These are phyloP conservation scores for Spergularia bocconei DNA, from an alignment of 148 eudicot species.

Conservation along the genomic window DNA sequence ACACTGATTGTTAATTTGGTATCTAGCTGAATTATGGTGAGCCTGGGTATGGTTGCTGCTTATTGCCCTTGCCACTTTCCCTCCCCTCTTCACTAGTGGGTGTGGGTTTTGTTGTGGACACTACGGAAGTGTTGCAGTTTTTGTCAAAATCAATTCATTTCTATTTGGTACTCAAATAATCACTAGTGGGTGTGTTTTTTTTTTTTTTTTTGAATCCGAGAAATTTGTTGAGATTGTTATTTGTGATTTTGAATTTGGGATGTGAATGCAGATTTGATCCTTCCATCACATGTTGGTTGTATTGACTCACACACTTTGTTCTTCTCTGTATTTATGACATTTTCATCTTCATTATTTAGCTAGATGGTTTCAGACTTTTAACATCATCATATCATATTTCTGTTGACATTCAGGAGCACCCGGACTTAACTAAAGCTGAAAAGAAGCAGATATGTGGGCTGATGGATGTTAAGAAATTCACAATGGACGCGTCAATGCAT, in stretches of 20 bases:
- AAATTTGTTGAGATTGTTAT: neutral
- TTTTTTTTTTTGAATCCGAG: too few species aligned
- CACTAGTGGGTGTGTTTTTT: too few species aligned
- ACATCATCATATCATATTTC: neutral
- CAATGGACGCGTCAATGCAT: slow-evolving; percentile 62
- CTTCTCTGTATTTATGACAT: too few species aligned
- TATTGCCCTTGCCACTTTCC: neutral
- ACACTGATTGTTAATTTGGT: neutral
- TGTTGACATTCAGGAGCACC: slow-evolving; percentile 54
- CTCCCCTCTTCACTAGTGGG: too few species aligned
- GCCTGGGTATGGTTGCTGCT: neutral
- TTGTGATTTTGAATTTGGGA: neutral
- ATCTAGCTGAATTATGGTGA: neutral
- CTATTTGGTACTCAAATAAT: too few species aligned
- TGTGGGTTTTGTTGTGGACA: too few species aligned
- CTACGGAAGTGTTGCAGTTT: too few species aligned
- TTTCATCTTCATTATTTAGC: too few species aligned
- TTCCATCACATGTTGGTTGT: too few species aligned
- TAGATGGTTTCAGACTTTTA: neutral
- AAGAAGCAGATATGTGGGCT: slow-evolving; percentile 67
- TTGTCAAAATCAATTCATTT: too few species aligned
- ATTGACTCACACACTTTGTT: too few species aligned
- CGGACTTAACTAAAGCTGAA: slow-evolving; percentile 53
- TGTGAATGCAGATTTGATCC: neutral
- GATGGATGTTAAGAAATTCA: slow-evolving; percentile 69